These are phyloP conservation scores for Pelargonium myrrhifolium DNA, from an alignment of 441 rosid genomes.

Conservation along the genomic window DNA sequence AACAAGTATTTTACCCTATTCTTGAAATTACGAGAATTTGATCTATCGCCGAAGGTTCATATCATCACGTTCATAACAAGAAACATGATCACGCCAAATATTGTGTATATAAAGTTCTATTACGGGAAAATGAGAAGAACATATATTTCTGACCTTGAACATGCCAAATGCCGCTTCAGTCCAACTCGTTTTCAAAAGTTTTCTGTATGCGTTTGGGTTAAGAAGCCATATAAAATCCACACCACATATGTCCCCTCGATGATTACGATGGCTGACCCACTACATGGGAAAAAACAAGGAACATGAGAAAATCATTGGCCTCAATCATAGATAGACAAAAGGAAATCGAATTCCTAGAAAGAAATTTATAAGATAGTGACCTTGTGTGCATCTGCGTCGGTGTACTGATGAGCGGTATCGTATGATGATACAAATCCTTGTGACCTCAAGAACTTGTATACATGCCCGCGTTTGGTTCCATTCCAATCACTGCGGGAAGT, in stretches of 20 bases:
- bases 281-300: slow-evolving; percentile 16
- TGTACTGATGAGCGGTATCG: slow-evolving; percentile 78
- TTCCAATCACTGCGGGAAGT: slow-evolving; percentile 65
- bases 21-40: too few relatives aligned
- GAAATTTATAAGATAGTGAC: slow-evolving; percentile 31
- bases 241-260: slow-evolving; percentile 83
- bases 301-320: not conserved
- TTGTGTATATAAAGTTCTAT: too few relatives aligned
- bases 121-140: too few relatives aligned
- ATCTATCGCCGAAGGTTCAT: too few relatives aligned
- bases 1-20: too few relatives aligned
- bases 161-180: slow-evolving; percentile 83
- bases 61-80: not conserved
- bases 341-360: slow-evolving; percentile 3
- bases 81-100: not conserved
- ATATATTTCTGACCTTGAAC: slow-evolving; percentile 52
- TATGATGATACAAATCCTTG: slow-evolving; percentile 81
- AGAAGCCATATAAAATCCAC: slow-evolving; percentile 95
- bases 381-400: slow-evolving; percentile 88
- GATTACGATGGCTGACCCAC: slow-evolving; percentile 94
- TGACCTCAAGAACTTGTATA: slow-evolving; percentile 77
- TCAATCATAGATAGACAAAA: not conserved
- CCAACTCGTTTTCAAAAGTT: slow-evolving; percentile 70
- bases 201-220: slow-evolving; percentile 66
- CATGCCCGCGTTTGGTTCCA: slow-evolving; percentile 85